phyloP scores from a whole-genome alignment of 106 monocot species.

The Ottelia alismoides region DNA sequence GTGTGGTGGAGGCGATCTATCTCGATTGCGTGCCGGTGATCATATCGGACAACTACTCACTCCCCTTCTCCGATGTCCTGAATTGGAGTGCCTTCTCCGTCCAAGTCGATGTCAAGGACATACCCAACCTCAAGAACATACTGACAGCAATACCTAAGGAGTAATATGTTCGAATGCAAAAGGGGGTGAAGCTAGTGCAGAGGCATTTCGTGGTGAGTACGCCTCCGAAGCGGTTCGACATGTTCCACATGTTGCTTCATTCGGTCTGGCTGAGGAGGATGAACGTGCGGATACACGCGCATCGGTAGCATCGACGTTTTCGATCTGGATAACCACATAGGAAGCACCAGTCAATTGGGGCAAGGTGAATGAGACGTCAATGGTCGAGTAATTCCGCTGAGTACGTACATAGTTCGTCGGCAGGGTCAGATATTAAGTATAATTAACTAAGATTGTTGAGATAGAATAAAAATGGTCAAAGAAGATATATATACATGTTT shows the following conservation, averaged over 20 bases:
- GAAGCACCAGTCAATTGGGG: too few relatives aligned
- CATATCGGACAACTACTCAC: slow-evolving; percentile 37
- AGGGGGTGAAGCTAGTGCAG: slow-evolving; percentile 29
- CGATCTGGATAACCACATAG: too few relatives aligned
- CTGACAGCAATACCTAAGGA: slow-evolving; percentile 19
- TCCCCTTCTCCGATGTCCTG: slow-evolving; percentile 58
- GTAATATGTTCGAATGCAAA: slow-evolving; percentile 32
- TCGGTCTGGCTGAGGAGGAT: slow-evolving; percentile 56
- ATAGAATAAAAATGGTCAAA: too few relatives aligned
- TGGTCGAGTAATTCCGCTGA: too few relatives aligned
- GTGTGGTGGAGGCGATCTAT: slow-evolving; percentile 58
- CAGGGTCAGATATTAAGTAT: too few relatives aligned
- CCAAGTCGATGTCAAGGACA: slow-evolving; percentile 20
- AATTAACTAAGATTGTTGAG: too few relatives aligned
- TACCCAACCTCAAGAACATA: slow-evolving; percentile 43
- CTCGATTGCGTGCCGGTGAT: slow-evolving; percentile 54
- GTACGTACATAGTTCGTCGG: too few relatives aligned
- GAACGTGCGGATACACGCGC: slow-evolving; percentile 13
- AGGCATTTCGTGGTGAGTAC: slow-evolving; percentile 44
- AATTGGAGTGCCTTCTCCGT: slow-evolving; percentile 57
- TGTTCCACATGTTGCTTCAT: slow-evolving; percentile 55
- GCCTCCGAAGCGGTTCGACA: slow-evolving; percentile 43
- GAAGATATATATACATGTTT: too few relatives aligned
- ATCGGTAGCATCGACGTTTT: too few relatives aligned
- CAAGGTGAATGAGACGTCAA: too few relatives aligned